Percentiles rank a stretch among this genome's conserved stretches.
These are phyloP conservation scores for Talaromyces sp. DNA, from an alignment of 2,329 filamentous ascomycete species.

Conservation along the genomic window DNA sequence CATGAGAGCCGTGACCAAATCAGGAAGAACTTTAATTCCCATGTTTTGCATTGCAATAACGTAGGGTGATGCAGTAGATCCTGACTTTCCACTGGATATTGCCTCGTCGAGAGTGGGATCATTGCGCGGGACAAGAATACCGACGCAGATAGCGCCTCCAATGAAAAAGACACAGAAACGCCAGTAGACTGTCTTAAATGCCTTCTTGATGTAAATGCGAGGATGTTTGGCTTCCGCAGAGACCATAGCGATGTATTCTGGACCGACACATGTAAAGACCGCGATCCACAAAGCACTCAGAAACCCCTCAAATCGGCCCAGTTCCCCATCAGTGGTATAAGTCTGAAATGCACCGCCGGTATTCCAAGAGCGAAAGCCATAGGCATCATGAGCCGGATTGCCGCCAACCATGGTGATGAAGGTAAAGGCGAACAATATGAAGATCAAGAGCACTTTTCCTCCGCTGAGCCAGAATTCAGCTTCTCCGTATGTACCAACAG, in stretches of 20 bases:
- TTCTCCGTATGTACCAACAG: slow-evolving; percentile 70
- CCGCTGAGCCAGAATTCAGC: slow-evolving; percentile 52
- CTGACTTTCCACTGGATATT: slow-evolving; percentile 35
- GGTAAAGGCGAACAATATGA: slow-evolving; percentile 70
- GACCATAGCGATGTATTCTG: slow-evolving; percentile 62
- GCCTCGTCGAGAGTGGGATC: slow-evolving; percentile 1
- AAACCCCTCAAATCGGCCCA: slow-evolving; percentile 44
- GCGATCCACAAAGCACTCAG: slow-evolving; percentile 72
- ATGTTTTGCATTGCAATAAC: slow-evolving; percentile 66
- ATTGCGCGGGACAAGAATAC: slow-evolving; percentile 69
- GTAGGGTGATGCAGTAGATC: slow-evolving; percentile 69
- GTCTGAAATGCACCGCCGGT: slow-evolving; percentile 47
- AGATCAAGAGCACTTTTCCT: slow-evolving; percentile 68
- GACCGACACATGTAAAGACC: slow-evolving; percentile 64
- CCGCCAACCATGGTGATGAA: slow-evolving; percentile 80
- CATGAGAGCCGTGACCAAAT: slow-evolving; percentile 72
- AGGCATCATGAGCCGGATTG: slow-evolving; percentile 68
- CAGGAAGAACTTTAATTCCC: slow-evolving; percentile 63
- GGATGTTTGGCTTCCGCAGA: slow-evolving; percentile 71
- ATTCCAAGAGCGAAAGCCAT: slow-evolving; percentile 67
- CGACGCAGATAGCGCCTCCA: slow-evolving; percentile 68
- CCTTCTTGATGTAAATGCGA: slow-evolving; percentile 66
- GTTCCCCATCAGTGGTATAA: slow-evolving; percentile 8
- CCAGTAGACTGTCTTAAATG: slow-evolving; percentile 75
- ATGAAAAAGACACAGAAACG: slow-evolving; percentile 74